Conservation (phyloP, 176 grass and related monocot species). For the Zea mays region DNA sequence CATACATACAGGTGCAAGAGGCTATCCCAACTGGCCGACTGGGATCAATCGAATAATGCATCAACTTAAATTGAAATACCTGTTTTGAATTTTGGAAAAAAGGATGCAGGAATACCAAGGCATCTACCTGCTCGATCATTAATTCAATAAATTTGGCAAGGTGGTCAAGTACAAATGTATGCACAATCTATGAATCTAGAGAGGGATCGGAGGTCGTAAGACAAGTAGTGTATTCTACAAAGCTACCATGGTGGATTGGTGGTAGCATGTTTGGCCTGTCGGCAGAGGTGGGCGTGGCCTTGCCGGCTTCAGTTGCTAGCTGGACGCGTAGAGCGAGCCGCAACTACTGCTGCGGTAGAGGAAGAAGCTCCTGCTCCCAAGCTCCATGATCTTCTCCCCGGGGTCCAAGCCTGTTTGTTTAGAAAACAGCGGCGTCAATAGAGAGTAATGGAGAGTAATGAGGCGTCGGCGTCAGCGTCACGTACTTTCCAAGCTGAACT, state of each 20-base stretch:
- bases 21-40: not conserved
- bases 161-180: not conserved
- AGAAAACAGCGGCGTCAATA: not conserved
- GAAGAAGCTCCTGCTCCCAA: constrained; percentile 82
- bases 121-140: too few species aligned
- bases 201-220: not conserved
- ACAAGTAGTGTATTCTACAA: not conserved
- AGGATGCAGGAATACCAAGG: not conserved
- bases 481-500: constrained; percentile 79
- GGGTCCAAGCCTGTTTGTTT: constrained; percentile 55
- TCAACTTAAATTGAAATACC: not conserved
- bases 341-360: constrained; percentile 52
- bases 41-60: not conserved
- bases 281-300: not conserved
- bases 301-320: constrained; percentile 8
- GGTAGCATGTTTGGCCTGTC: not conserved
- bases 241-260: constrained; percentile 32
- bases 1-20: not conserved
- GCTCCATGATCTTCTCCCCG: constrained; percentile 54
- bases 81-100: not conserved
- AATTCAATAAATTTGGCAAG: not conserved
- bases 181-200: not conserved
- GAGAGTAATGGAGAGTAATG: too few species aligned
- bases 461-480: constrained; percentile 17
- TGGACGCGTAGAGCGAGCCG: constrained; percentile 15